Conservation (phyloP, 169 alveolate species). For the Theileria equi region DNA sequence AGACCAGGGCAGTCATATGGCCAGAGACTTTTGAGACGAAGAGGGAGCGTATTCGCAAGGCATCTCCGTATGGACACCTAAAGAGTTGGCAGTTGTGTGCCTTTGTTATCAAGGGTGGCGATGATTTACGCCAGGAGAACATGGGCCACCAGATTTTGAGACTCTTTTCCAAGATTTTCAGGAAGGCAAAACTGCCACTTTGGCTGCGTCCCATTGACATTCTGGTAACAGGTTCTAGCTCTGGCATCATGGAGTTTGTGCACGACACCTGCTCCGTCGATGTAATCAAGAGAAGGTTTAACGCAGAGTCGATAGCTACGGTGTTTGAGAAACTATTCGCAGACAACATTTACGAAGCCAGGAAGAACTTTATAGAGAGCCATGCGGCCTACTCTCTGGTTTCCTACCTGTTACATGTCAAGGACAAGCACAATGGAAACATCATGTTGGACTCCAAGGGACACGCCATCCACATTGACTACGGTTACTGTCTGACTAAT, state of each 20-base stretch:
- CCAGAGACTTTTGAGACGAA: conserved; percentile 79
- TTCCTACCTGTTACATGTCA: conserved; percentile 88
- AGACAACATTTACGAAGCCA: conserved; percentile 72
- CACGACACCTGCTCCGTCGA: conserved; percentile 77
- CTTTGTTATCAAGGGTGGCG: conserved; percentile 93
- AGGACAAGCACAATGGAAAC: conserved; percentile 96
- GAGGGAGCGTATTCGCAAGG: conserved; percentile 71
- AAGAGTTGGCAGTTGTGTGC: conserved; percentile 83
- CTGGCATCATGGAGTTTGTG: conserved; percentile 87
- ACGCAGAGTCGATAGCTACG: conserved; percentile 68
- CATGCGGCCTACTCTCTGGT: conserved; percentile 95
- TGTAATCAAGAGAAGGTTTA: conserved; percentile 69
- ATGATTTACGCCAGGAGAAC: conserved; percentile 92
- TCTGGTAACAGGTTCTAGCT: conserved; percentile 89
- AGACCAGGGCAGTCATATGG: conserved; percentile 59
- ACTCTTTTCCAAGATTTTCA: conserved; percentile 85
- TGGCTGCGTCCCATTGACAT: conserved; percentile 93
- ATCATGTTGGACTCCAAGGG: conserved; percentile 90
- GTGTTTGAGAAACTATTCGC: conserved; percentile 69
- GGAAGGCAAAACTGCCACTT: conserved; percentile 83
- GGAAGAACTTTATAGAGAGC: conserved; percentile 87
- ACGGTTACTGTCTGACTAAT: conserved; percentile 92
- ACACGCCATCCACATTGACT: conserved; percentile 93
- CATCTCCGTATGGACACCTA: conserved; percentile 81
- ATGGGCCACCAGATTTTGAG: conserved; percentile 92